Evolutionary conservation across 2,329 filamentous ascomycete genomes (phyloP).

Genomic region (Colletotrichum higginsianum): DNA sequence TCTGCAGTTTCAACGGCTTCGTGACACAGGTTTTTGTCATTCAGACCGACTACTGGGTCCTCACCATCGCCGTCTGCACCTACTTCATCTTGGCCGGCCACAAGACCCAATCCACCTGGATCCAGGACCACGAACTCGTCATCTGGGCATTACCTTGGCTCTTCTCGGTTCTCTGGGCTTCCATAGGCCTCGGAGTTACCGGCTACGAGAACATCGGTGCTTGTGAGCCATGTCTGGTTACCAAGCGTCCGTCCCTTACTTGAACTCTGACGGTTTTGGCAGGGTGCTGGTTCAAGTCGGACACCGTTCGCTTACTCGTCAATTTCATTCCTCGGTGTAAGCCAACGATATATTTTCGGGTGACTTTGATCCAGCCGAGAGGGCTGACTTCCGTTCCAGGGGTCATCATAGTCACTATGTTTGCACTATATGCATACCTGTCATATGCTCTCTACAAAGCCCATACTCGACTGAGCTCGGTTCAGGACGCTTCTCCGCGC

Average conservation of each 20-base stretch:
- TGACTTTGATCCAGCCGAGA: background rate
- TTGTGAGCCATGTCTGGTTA: conserved; percentile 35
- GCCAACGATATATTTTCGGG: background rate
- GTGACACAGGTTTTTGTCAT: conserved; percentile 60
- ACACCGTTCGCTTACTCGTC: conserved; percentile 54
- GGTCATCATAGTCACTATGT: conserved; percentile 56
- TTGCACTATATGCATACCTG: conserved; percentile 55
- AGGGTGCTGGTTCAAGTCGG: conserved; percentile 59
- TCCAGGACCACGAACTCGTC: conserved; percentile 52
- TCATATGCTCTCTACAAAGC: conserved; percentile 57
- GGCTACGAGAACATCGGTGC: conserved; percentile 54
- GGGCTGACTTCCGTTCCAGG: conserved; percentile 22
- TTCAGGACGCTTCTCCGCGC: conserved; percentile 44
- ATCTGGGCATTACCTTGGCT: conserved; percentile 56
- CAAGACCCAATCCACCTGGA: conserved; percentile 53
- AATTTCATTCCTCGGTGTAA: conserved; percentile 59
- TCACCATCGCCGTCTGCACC: conserved; percentile 58
- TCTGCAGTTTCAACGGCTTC: conserved; percentile 59
- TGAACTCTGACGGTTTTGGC: background rate
- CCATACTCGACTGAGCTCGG: conserved; percentile 52
- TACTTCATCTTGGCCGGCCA: conserved; percentile 57
- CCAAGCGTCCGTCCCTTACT: too few relatives aligned
- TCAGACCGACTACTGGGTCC: conserved; percentile 61
- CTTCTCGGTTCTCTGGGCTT: conserved; percentile 54
- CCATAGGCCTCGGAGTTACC: conserved; percentile 48